Base-by-base conservation (phyloP, 1,284 basidiomycete genomes). In the Singerocomus inundabilis region DNA sequence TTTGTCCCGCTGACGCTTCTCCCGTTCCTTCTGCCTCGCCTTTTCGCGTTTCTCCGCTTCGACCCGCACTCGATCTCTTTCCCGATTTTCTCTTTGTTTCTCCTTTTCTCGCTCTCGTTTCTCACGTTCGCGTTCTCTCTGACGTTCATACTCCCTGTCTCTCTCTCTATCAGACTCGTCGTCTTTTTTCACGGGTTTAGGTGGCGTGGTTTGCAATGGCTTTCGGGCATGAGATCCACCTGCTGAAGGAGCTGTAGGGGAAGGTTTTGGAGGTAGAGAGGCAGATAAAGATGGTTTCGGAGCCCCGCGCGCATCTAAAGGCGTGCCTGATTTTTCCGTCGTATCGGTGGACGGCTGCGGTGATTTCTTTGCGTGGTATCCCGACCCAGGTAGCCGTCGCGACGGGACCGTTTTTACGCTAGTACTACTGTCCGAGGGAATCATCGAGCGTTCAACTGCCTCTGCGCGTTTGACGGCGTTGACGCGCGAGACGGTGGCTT, bases 321-420 rank as follows among this genome's bases (percentile, higher is more conserved):
- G 32, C 0, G 44, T 38, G 16, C 21, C 51, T n/a, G 57, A 33
- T 45, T 44, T 68, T 15, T 63, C 57, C 4, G 32, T 2, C 1
- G 21, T 25, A 28, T 28, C 12, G 3, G 49, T 1, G 12, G 62
- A 51, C 6, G 55, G 44, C 28, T 51, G 64, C 9, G 67, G 60
- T 0, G 65, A 55, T 32, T 67, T 64, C 49, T 64, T 59, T 21
- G 57, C 59, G 52, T 71, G 72, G 57, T 66, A 77, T 1, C 76
- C 76, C 5, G 77, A 83, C 0, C 81, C 81, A 34, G 81, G 81
- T 5, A 67, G 48, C 33, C 73, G 71, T 44, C 72, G 62, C 9
- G 64, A 50, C 1, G 56, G 49, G 10, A 51, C 36, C 7, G 59
- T 5, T 48, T 70, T 57, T 25, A 59, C 28, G 3, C 29, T 13